Evolutionary conservation across 306 rosid genomes (phyloP).

Genomic region (Comarum palustre): DNA sequence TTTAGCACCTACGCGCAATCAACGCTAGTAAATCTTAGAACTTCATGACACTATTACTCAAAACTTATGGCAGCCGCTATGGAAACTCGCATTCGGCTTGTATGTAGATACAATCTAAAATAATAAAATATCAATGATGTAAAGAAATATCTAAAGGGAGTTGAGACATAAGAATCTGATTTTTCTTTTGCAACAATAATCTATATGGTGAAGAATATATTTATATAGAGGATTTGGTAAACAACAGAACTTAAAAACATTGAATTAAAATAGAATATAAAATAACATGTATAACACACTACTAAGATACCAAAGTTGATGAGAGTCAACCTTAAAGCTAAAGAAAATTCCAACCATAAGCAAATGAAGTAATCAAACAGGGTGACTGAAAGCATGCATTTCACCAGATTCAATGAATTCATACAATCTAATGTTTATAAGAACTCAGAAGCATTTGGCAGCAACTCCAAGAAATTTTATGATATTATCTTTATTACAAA

Average conservation of each 20-base stretch:
- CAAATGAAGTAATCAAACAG: background rate
- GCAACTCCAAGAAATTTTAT: background rate
- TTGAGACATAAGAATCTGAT: background rate
- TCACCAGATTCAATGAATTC: background rate
- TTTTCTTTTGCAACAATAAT: background rate
- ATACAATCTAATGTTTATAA: background rate
- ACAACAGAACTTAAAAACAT: background rate
- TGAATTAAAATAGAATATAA: too few relatives aligned
- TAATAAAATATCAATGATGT: background rate
- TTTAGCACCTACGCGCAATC: background rate
- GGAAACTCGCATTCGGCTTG: background rate
- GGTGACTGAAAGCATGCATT: background rate
- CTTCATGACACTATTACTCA: background rate
- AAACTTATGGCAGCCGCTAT: background rate
- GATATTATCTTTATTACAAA: background rate
- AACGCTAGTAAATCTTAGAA: background rate
- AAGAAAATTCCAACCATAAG: background rate
- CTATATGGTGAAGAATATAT: background rate
- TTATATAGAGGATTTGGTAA: background rate
- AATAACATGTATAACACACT: background rate
- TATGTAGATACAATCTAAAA: background rate
- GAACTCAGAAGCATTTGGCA: constrained; percentile 12
- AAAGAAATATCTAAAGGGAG: background rate
- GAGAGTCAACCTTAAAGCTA: background rate
- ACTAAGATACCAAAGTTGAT: background rate